Conservation (phyloP, 2,329 filamentous ascomycete species). For the Dothideomycetes sp. region DNA sequence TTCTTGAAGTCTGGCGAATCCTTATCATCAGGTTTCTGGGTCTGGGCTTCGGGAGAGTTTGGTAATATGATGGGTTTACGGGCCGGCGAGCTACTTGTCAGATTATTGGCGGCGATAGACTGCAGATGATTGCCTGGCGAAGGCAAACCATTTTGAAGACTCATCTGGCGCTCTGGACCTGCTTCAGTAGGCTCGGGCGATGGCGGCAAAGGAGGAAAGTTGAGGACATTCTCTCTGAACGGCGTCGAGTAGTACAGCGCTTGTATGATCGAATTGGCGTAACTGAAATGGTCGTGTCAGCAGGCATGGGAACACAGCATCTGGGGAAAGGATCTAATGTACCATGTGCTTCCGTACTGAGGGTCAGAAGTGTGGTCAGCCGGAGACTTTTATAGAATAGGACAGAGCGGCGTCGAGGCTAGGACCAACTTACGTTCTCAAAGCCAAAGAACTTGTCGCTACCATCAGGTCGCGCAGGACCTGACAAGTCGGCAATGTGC, state of each 20-base stretch:
- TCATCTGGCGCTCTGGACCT: conserved; percentile 24
- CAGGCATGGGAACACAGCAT: too few species aligned
- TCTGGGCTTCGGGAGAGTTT: conserved; percentile 15
- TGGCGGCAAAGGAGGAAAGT: conserved; percentile 52
- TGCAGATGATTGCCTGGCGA: conserved; percentile 30
- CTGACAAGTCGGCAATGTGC: conserved; percentile 74
- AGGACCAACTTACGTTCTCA: conserved; percentile 73
- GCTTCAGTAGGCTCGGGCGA: conserved; percentile 3
- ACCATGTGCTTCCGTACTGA: conserved; percentile 98
- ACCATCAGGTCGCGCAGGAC: conserved; percentile 72
- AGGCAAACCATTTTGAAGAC: conserved; percentile 41
- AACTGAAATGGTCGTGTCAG: conserved; percentile 46
- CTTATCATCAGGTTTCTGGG: conserved; percentile 69
- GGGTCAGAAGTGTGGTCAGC: conserved; percentile 7
- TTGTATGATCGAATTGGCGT: conserved; percentile 97
- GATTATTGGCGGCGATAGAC: conserved; percentile 10
- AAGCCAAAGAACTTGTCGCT: conserved; percentile 98
- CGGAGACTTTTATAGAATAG: neutral
- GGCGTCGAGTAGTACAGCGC: conserved; percentile 91
- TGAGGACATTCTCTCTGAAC: conserved; percentile 89
- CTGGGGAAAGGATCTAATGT: too few species aligned
- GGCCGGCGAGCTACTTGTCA: conserved; percentile 15
- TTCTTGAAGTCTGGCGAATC: conserved; percentile 97
- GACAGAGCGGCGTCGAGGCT: neutral
- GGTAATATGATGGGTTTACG: conserved; percentile 15